Evolutionary conservation across 116 monocot genomes (phyloP), one percentile per base, ranked within the genome.

Genomic region (Thalassia testudinum): DNA sequence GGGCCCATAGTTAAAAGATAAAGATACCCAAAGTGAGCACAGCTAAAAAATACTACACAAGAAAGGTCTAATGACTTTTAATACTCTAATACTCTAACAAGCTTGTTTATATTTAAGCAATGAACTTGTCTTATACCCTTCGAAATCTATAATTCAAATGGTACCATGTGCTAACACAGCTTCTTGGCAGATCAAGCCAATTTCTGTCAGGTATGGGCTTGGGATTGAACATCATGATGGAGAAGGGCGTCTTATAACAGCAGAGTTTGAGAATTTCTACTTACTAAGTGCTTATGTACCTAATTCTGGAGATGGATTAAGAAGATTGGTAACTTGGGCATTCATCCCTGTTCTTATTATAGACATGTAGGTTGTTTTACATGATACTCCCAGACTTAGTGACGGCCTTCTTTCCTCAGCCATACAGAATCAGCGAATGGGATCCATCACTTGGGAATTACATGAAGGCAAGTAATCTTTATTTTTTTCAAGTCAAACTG

Each of bases 261-360:
- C 83, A 18, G 87, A 93, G 42, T 93, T 93, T 65, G 87, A 93
- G 52, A 58, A 44, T 22, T 87, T 87, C 58, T 93, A 81, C 62
- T 54, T 93, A 49, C 38, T 87, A 50, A 67, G 60, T 76, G 84
- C 54, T 59, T 93, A 87, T 78, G 87, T 93, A 16, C 93, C 93
- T 30, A 93, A 93, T 58, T 93, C 93, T 71, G 93, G 93, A 56
- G 93, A 93, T 61, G 93, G 93, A 16, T 66, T 93, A 47, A 73
- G 27, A 78, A 80, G 87, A 84, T 56, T 93, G 87, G 93, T 93
- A 81, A 63, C 12, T 51, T 40, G 28, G 52, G 24, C 17, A 1
- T 60, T 56, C 21, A 18, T 56, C 37, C n/a, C 1, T 18, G 7
- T 57, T n/a, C 24, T 14, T 65, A 37, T 21, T 75, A 50, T 16